Percentiles rank a stretch among this genome's conserved stretches.
These are phyloP conservation scores for Ceratobasidium sp. DNA, from an alignment of 1,284 basidiomycete genomes.

Conservation along the genomic window DNA sequence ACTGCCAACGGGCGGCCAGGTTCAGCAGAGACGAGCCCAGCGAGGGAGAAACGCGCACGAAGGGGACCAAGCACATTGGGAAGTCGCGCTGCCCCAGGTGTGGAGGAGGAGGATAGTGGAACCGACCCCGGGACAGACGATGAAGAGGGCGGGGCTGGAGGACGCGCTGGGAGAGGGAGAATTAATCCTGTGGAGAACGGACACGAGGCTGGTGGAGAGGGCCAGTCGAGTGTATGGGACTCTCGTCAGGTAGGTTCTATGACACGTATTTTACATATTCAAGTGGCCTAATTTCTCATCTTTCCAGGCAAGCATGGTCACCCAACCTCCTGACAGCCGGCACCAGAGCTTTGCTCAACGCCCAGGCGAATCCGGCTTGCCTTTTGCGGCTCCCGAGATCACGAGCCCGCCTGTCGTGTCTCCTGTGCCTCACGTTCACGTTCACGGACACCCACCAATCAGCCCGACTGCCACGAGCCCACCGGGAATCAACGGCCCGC, in stretches of 20 bases:
- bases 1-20: background rate
- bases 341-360: constrained; percentile 26
- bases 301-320: constrained; percentile 22
- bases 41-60: constrained; percentile 10
- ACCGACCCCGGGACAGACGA: constrained; percentile 26
- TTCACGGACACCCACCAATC: background rate
- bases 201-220: constrained; percentile 25
- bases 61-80: constrained; percentile 28
- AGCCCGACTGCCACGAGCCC: constrained; percentile 18
- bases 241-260: constrained; percentile 24
- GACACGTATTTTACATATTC: constrained; percentile 29
- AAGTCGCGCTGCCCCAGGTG: constrained; percentile 15
- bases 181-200: constrained; percentile 15
- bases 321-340: constrained; percentile 28
- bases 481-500: constrained; percentile 1
- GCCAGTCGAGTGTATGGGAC: constrained; percentile 24
- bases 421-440: constrained; percentile 8
- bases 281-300: background rate
- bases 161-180: constrained; percentile 2
- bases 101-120: constrained; percentile 28
- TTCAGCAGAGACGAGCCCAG: constrained; percentile 12
- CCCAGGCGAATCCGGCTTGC: background rate
- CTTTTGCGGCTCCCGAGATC: background rate
- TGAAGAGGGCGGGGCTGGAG: constrained; percentile 2
- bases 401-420: background rate